Evolutionary conservation across 1,284 basidiomycete species (phyloP).

Genomic region (Apiotrichum mycotoxinovorans): DNA sequence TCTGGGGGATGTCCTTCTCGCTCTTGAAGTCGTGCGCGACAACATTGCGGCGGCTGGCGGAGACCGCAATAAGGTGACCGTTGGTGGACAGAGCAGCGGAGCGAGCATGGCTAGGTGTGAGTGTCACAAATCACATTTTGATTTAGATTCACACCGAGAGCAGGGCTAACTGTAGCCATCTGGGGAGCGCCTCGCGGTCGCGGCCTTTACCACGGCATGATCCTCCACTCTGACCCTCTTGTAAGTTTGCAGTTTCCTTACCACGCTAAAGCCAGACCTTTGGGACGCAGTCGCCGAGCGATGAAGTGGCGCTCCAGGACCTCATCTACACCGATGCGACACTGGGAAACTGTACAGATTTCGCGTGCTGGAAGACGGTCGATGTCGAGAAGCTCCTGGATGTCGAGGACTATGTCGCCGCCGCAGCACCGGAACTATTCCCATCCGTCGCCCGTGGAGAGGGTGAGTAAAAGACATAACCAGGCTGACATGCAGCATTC

Average conservation of each 20-base stretch:
- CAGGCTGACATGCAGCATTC: conserved; percentile 26
- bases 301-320: conserved; percentile 58
- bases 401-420: conserved; percentile 53
- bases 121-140: too few species aligned
- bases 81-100: conserved; percentile 87
- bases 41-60: conserved; percentile 65
- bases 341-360: conserved; percentile 36
- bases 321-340: conserved; percentile 55
- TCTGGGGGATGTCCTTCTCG: conserved; percentile 65
- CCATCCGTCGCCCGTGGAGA: conserved; percentile 27
- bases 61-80: conserved; percentile 60
- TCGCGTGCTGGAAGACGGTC: conserved; percentile 57
- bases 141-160: too few species aligned
- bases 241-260: conserved; percentile 49
- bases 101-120: conserved; percentile 67
- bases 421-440: conserved; percentile 38
- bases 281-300: conserved; percentile 52
- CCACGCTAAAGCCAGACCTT: neutral
- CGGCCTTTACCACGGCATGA: conserved; percentile 66
- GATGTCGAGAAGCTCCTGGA: conserved; percentile 57
- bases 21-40: conserved; percentile 62
- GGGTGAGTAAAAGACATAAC: neutral
- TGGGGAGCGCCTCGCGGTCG: conserved; percentile 64
- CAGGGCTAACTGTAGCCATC: conserved; percentile 52
- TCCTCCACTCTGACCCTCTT: conserved; percentile 81